Percentiles rank a stretch among this genome's conserved stretches.
These are phyloP conservation scores for Eucalyptus camaldulensis DNA, from an alignment of 345 rosid genomes.

Conservation along the genomic window DNA sequence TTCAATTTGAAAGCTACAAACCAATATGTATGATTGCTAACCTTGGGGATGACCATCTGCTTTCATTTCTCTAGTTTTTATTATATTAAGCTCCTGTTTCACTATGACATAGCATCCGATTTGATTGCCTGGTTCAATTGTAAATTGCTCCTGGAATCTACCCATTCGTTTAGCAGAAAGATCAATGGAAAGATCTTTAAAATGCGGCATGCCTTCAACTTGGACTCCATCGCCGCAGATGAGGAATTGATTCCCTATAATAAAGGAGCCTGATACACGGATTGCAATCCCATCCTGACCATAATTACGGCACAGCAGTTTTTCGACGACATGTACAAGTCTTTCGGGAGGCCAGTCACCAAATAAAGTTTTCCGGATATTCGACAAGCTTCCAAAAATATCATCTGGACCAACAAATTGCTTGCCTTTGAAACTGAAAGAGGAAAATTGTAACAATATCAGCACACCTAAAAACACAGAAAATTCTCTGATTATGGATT, in stretches of 20 bases:
- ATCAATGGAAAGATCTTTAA: slow-evolving; percentile 77
- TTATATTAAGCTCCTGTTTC: slow-evolving; percentile 70
- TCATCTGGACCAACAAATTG: slow-evolving; percentile 41
- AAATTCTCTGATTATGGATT: not conserved
- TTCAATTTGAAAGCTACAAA: not conserved
- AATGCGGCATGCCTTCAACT: slow-evolving; percentile 79
- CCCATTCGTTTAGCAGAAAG: slow-evolving; percentile 69
- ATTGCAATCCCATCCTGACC: slow-evolving; percentile 61
- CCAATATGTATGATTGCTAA: not conserved
- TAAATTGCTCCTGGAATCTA: slow-evolving; percentile 75
- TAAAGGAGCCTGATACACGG: slow-evolving; percentile 80
- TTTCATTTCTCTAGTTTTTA: not conserved
- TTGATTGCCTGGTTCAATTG: slow-evolving; percentile 40
- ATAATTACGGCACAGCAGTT: slow-evolving; percentile 61
- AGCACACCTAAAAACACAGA: not conserved
- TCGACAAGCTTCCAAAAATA: slow-evolving; percentile 39
- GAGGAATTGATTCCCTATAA: slow-evolving; percentile 76
- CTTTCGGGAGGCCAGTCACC: slow-evolving; percentile 83
- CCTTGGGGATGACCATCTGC: not conserved
- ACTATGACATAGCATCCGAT: slow-evolving; percentile 57
- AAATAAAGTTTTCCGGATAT: slow-evolving; percentile 56
- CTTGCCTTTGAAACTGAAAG: slow-evolving; percentile 46
- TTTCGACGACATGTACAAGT: slow-evolving; percentile 87
- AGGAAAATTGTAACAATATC: not conserved
- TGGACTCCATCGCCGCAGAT: slow-evolving; percentile 93